A percentile compares a stretch with the other conserved stretches of the same genome.
phyloP scores from a whole-genome alignment of 2,329 filamentous ascomycete genomes.

The Hansfordia pulvinata region DNA sequence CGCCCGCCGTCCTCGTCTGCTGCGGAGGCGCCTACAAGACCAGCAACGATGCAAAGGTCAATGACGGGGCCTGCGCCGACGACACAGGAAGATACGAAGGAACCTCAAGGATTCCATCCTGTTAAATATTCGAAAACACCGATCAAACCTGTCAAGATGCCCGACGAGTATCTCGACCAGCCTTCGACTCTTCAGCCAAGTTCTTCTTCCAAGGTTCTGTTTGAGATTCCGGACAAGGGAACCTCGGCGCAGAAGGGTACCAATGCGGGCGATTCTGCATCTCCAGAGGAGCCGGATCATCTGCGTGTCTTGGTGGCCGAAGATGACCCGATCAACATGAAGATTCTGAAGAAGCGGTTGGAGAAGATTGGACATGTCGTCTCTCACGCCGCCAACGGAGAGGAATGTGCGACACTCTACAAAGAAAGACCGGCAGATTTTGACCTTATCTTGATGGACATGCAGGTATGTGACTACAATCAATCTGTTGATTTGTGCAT shows the following conservation, averaged over 20 bases:
- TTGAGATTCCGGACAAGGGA: constrained; percentile 18
- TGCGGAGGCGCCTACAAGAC: constrained; percentile 1
- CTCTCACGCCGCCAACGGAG: constrained; percentile 63
- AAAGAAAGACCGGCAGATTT: constrained; percentile 47
- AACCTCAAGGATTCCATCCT: constrained; percentile 20
- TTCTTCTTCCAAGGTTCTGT: constrained; percentile 21
- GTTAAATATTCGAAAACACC: constrained; percentile 30
- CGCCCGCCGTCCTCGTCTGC: too few relatives aligned
- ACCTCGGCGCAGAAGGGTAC: constrained; percentile 3
- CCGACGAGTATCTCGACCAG: constrained; percentile 28
- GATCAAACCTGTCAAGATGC: constrained; percentile 31
- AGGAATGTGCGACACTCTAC: constrained; percentile 66
- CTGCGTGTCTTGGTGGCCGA: constrained; percentile 68
- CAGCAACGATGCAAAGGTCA: constrained; percentile 3
- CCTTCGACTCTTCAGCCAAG: constrained; percentile 15
- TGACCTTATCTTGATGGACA: constrained; percentile 82
- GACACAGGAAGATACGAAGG: constrained; percentile 5
- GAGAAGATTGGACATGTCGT: constrained; percentile 65
- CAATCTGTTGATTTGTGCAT: constrained; percentile 1
- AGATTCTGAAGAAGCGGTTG: constrained; percentile 65
- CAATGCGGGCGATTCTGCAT: constrained; percentile 1
- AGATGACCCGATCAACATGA: constrained; percentile 79
- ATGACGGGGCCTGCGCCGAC: constrained; percentile 1
- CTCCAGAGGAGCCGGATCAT: constrained; percentile 15
- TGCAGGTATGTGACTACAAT: constrained; percentile 52